phyloP scores from a whole-genome alignment of 768 basidiomycete species.

The Agrocybe praecox region DNA sequence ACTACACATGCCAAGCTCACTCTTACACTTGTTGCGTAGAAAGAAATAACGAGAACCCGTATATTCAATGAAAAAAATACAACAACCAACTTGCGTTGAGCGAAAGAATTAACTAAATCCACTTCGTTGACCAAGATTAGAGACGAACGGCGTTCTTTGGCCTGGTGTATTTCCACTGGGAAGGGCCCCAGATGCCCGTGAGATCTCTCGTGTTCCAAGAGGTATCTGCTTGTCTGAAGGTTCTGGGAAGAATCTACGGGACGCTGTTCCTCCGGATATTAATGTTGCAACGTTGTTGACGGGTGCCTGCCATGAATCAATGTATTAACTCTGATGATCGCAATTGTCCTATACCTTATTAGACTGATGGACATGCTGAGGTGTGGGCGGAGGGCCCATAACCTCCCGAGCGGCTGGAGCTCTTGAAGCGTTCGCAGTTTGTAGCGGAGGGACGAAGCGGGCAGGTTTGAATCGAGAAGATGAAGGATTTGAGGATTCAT shows the following conservation, averaged over 20 bases:
- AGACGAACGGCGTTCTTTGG: constrained; percentile 60
- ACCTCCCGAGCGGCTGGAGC: constrained; percentile 23
- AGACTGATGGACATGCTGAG: constrained; percentile 33
- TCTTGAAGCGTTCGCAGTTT: constrained; percentile 9
- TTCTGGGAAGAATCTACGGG: constrained; percentile 10
- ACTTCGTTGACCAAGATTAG: constrained; percentile 18
- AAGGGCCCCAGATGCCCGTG: constrained; percentile 6
- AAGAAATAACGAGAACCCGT: neutral
- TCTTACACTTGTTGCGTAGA: neutral
- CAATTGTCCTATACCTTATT: neutral
- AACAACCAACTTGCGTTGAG: neutral
- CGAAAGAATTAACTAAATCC: constrained; percentile 14
- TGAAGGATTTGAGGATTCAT: constrained; percentile 3
- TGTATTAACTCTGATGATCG: neutral
- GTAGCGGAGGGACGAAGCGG: constrained; percentile 2
- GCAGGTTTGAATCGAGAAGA: constrained; percentile 21
- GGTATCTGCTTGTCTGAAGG: constrained; percentile 1
- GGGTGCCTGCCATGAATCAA: neutral
- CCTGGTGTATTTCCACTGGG: constrained; percentile 20
- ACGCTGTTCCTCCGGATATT: neutral
- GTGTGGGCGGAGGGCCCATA: constrained; percentile 61
- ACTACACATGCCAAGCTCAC: neutral
- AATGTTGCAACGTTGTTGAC: neutral
- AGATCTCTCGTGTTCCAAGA: constrained; percentile 4
- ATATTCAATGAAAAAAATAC: neutral